Evolutionary conservation across 78 protist species (phyloP), one percentile per base, ranked within the genome.

Genomic region (Tieghemostelium lacteum): DNA sequence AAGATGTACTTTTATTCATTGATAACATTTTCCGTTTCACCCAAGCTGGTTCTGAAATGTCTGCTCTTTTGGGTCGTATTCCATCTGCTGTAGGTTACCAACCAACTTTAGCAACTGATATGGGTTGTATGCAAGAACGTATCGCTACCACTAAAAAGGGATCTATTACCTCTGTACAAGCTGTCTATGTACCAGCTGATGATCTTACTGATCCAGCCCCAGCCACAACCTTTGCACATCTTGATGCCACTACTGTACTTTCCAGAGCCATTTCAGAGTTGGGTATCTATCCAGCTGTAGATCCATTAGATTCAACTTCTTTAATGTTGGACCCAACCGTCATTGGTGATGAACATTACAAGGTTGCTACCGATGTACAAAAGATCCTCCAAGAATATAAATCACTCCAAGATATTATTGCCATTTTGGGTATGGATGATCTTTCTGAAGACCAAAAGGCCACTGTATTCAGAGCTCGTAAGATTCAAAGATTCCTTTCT

Each of bases 31-130:
- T 99, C 99, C 97, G 99, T 61, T 99, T 98, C 98, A 99, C 99
- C 75, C 99, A 99, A 97, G 99, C 98, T 95, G 97, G 98, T 92
- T 97, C 99, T 16, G 99, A 98, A 96, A 99, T 99, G 98, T 98
- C 99, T 52, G 99, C 99, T 87, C 96, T 98, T 24, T 95, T 99
- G 36, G 99, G 98, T 50, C 99, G 99, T 67, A 99, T 99, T 71
- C 99, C 99, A 54, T 97, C 99, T 12, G 99, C 99, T 50, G 99
- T 98, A 76, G 99, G 99, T 86, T 98, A 98, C 97, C 99, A 98
- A 96, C 99, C 99, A 45, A 98, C 99, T 45, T 96, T 98, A 16
- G 99, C 99, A 61, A 96, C 98, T 34, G 99, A 98, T 78, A 89
- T 98, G 96, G 99, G 99, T 75, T 85, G 39, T 37, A 92, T 98